Evolutionary conservation across 257 asterid species (phyloP).

Genomic region (Solanum pennellii): DNA sequence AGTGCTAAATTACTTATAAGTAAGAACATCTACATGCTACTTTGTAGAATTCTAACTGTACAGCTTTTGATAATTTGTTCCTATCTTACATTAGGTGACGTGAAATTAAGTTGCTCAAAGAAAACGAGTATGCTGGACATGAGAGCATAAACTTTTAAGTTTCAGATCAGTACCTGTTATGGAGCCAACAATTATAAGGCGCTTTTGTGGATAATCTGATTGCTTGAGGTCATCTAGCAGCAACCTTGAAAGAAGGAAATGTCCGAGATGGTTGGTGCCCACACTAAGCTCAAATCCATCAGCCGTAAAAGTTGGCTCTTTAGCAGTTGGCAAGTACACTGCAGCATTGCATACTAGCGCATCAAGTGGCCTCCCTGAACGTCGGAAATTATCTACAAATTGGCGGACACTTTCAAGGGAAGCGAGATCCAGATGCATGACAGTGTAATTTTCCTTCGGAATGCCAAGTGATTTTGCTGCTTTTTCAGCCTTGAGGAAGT

Average conservation of each 20-base stretch:
- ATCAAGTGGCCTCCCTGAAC: constrained; percentile 55
- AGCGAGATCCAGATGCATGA: constrained; percentile 80
- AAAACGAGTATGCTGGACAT: neutral
- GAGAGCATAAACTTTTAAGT: neutral
- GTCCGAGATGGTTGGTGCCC: constrained; percentile 91
- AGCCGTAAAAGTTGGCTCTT: constrained; percentile 71
- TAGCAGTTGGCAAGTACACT: constrained; percentile 74
- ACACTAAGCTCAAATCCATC: constrained; percentile 92
- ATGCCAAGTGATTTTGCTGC: constrained; percentile 77
- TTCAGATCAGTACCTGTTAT: constrained; percentile 50
- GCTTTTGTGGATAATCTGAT: constrained; percentile 67
- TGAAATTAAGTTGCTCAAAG: neutral
- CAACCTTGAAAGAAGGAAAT: constrained; percentile 79
- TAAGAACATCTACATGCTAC: neutral
- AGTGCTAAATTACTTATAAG: neutral
- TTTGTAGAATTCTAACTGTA: neutral
- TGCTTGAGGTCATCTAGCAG: constrained; percentile 68
- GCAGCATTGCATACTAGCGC: constrained; percentile 93
- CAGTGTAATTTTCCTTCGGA: constrained; percentile 60
- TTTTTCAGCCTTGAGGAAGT: constrained; percentile 73
- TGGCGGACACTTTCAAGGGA: constrained; percentile 88
- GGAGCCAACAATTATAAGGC: constrained; percentile 91
- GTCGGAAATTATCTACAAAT: constrained; percentile 58
- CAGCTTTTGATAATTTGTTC: neutral
- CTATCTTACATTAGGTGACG: neutral